phyloP scores from a whole-genome alignment of 495 filamentous ascomycete genomes.

The Hypoxylon fragiforme region DNA sequence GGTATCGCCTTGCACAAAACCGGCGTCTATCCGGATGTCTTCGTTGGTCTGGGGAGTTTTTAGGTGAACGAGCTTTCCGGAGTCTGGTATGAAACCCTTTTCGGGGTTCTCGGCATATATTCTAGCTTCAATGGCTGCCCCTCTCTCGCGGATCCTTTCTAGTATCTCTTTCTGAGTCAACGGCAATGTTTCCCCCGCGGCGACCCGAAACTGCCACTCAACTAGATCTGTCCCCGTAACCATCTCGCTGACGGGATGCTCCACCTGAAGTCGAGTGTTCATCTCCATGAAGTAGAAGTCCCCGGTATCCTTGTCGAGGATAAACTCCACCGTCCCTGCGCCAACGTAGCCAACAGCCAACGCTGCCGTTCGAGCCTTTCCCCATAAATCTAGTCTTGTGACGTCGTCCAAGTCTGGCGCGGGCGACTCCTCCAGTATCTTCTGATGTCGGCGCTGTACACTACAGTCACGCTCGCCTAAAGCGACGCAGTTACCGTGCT shows the following conservation, averaged over 20 bases:
- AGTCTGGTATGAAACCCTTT: constrained; percentile 89
- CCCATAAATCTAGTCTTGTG: constrained; percentile 87
- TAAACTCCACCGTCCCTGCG: constrained; percentile 97
- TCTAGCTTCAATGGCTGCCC: constrained; percentile 89
- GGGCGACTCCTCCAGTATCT: constrained; percentile 95
- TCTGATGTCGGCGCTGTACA: constrained; percentile 88
- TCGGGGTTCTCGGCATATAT: constrained; percentile 97
- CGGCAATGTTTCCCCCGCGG: constrained; percentile 83
- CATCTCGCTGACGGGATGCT: constrained; percentile 97
- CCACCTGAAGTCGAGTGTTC: constrained; percentile 96
- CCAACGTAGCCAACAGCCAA: constrained; percentile 93
- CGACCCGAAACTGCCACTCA: constrained; percentile 93
- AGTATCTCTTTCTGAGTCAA: constrained; percentile 83
- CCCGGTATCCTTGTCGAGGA: constrained; percentile 92
- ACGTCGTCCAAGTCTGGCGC: constrained; percentile 81
- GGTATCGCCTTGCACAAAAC: constrained; percentile 87
- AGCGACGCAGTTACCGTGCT: constrained; percentile 80
- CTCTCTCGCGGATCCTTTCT: constrained; percentile 69
- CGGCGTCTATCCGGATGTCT: constrained; percentile 86
- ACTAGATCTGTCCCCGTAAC: constrained; percentile 94
- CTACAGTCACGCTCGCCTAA: constrained; percentile 87
- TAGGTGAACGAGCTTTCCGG: constrained; percentile 84
- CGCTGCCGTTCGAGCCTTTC: constrained; percentile 86
- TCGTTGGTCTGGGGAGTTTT: constrained; percentile 68
- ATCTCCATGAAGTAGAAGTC: constrained; percentile 99